Conservation (phyloP, 768 basidiomycete genomes). For the Royoungia palumana region DNA sequence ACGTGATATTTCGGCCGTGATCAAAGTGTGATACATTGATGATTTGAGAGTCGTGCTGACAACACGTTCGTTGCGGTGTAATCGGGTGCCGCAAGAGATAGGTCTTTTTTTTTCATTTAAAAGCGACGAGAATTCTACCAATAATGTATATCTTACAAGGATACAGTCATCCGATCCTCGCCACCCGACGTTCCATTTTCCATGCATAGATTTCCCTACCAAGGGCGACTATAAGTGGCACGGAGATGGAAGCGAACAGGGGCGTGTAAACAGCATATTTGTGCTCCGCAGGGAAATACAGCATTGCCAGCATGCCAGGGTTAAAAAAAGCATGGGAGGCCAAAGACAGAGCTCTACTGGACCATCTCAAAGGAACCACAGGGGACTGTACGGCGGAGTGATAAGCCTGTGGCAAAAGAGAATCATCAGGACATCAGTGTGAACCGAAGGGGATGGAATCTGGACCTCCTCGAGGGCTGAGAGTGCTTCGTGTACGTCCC, state of each 20-base stretch:
- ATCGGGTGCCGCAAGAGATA: conserved; percentile 6
- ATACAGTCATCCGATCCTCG: conserved; percentile 12
- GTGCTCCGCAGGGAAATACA: conserved; percentile 98
- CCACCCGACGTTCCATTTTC: conserved; percentile 32
- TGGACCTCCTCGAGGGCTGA: conserved; percentile 69
- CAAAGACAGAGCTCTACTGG: conserved; percentile 57
- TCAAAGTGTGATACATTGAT: not conserved
- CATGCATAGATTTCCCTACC: conserved; percentile 70
- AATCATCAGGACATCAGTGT: conserved; percentile 8
- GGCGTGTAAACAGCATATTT: conserved; percentile 97
- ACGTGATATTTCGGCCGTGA: conserved; percentile 20
- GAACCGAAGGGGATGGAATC: conserved; percentile 8
- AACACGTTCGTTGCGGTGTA: conserved; percentile 17
- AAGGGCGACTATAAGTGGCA: conserved; percentile 75
- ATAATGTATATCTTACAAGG: not conserved
- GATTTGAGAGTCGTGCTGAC: not conserved
- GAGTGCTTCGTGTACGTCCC: conserved; percentile 68
- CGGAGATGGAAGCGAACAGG: conserved; percentile 85
- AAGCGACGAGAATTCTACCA: conserved; percentile 6
- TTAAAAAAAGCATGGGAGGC: conserved; percentile 93
- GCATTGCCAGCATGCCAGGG: conserved; percentile 90
- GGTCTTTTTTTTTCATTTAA: conserved; percentile 4
- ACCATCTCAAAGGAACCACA: conserved; percentile 48
- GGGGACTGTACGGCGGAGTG: conserved; percentile 18
- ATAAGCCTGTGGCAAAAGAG: conserved; percentile 21